phyloP scores from a whole-genome alignment of 805 yeast species.

The Scheffersomyces coipomensis region DNA sequence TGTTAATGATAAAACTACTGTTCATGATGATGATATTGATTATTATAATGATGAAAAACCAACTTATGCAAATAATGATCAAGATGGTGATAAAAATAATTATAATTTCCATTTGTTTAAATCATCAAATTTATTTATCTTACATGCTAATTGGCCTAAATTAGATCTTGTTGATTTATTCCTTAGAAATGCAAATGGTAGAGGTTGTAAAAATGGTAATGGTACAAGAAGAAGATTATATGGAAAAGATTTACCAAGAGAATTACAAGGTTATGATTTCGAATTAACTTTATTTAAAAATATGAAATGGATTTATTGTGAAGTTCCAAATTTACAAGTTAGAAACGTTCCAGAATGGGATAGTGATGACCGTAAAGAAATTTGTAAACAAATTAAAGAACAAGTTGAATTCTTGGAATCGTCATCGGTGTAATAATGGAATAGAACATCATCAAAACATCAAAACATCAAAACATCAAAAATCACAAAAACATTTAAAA shows the following conservation, averaged over 20 bases:
- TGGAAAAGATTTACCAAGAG: constrained; percentile 19
- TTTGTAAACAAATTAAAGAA: constrained; percentile 21
- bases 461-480: no score
- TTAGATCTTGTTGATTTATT: constrained; percentile 24
- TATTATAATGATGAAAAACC: constrained; percentile 14
- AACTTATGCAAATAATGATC: constrained; percentile 17
- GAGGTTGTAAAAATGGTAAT: constrained; percentile 23
- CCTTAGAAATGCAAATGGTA: constrained; percentile 19
- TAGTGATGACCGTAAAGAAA: constrained; percentile 17
- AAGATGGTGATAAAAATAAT: constrained; percentile 20
- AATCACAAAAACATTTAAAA: no score
- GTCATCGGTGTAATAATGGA: not conserved
- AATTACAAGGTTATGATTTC: constrained; percentile 24
- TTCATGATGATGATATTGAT: constrained; percentile 16
- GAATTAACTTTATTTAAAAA: constrained; percentile 26
- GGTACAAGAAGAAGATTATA: constrained; percentile 27
- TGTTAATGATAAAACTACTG: constrained; percentile 22
- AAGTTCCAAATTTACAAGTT: constrained; percentile 17
- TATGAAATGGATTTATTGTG: constrained; percentile 28
- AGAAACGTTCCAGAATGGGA: constrained; percentile 18
- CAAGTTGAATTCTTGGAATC: constrained; percentile 22
- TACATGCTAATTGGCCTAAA: constrained; percentile 42
- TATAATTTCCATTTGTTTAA: constrained; percentile 28
- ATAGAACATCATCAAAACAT: no score
- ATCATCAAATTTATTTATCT: constrained; percentile 24